Evolutionary conservation across 1,284 basidiomycete species (phyloP).

Genomic region (Tausonia pullulans): DNA sequence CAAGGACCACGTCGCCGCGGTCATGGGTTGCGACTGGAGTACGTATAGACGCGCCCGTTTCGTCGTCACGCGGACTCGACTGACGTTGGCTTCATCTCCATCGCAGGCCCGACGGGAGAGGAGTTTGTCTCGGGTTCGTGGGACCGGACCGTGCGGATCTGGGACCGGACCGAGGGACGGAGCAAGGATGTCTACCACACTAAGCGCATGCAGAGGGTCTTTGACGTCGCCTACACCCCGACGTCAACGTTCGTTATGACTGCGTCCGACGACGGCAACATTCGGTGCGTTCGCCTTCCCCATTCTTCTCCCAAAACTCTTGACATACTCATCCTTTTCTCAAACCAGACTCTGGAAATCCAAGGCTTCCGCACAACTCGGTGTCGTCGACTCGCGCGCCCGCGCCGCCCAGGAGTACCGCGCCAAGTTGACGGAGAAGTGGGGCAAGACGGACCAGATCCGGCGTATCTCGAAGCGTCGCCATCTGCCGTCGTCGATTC

Average conservation of each 20-base stretch:
- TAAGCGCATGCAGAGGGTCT: conserved; percentile 86
- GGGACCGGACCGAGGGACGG: conserved; percentile 77
- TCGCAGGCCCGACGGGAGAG: conserved; percentile 65
- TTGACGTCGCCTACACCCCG: conserved; percentile 59
- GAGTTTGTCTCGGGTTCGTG: conserved; percentile 94
- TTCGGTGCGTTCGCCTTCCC: conserved; percentile 40
- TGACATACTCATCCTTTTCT: neutral
- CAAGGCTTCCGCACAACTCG: conserved; percentile 82
- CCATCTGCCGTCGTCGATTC: conserved; percentile 80
- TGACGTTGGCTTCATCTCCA: neutral
- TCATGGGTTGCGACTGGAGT: conserved; percentile 86
- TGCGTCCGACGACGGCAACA: conserved; percentile 94
- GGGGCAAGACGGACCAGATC: conserved; percentile 75
- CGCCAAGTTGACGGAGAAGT: conserved; percentile 74
- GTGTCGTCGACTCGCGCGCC: conserved; percentile 82
- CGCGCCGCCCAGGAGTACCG: conserved; percentile 87
- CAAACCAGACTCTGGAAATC: conserved; percentile 73
- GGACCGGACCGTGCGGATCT: conserved; percentile 88
- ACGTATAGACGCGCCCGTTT: conserved; percentile 18
- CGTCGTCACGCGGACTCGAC: neutral
- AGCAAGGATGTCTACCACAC: conserved; percentile 91
- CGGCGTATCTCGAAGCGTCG: conserved; percentile 65
- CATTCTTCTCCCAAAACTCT: neutral
- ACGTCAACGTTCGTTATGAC: conserved; percentile 88
- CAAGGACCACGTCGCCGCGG: conserved; percentile 93